Conservation (phyloP, 352 stramenopile species). For the Pythium phragmitis region DNA sequence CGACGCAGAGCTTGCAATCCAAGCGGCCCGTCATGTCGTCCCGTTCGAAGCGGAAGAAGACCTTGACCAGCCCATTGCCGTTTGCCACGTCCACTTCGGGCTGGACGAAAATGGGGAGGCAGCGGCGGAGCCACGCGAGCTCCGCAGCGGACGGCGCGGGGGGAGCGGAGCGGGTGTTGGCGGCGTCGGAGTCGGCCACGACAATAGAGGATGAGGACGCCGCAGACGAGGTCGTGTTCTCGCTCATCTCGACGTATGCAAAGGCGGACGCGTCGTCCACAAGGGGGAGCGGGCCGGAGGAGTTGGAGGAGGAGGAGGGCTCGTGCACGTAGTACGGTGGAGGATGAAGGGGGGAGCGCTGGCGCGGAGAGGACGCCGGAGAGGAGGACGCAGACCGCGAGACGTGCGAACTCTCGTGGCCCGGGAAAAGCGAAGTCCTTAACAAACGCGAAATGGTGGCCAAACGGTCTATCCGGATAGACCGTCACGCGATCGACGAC, state of each 20-base stretch:
- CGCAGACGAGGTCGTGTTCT: conserved; percentile 29
- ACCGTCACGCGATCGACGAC: not conserved
- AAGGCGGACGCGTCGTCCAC: conserved; percentile 18
- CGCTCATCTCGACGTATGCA: conserved; percentile 50
- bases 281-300: not conserved
- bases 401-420: conserved; percentile 26
- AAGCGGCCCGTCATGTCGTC: conserved; percentile 46
- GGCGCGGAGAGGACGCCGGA: conserved; percentile 13
- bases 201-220: conserved; percentile 15
- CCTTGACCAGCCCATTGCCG: conserved; percentile 77
- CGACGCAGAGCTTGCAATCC: conserved; percentile 77
- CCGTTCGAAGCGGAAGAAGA: conserved; percentile 83
- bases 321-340: conserved; percentile 13
- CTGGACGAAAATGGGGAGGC: conserved; percentile 82
- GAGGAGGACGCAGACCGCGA: conserved; percentile 28
- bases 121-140: conserved; percentile 74
- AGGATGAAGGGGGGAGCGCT: not conserved
- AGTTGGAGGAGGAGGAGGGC: not conserved
- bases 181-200: not conserved
- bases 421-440: conserved; percentile 14
- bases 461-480: not conserved
- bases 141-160: conserved; percentile 34
- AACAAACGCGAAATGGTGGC: conserved; percentile 26
- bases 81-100: conserved; percentile 82
- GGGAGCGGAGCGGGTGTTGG: conserved; percentile 24